Percentiles rank a stretch among this genome's conserved stretches.
phyloP scores from a whole-genome alignment of 2,329 filamentous ascomycete genomes.

The Helotiales sp. region DNA sequence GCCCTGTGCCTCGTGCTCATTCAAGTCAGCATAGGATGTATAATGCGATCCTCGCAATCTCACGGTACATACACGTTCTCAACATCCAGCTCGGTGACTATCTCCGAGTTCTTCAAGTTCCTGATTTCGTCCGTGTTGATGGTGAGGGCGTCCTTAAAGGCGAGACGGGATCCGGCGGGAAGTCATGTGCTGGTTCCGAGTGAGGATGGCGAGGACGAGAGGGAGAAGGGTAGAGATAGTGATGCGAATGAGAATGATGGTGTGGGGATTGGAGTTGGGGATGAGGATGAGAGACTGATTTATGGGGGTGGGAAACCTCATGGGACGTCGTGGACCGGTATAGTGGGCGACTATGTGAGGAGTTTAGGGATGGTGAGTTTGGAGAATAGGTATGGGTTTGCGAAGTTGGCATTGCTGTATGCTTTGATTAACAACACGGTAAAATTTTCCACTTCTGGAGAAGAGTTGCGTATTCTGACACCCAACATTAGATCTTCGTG shows the following conservation, averaged over 20 bases:
- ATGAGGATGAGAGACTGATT: background rate
- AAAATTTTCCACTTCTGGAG: background rate
- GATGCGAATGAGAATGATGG: background rate
- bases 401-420: slow-evolving; percentile 44
- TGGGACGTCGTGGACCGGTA: background rate
- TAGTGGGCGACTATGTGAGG: background rate
- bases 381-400: slow-evolving; percentile 43
- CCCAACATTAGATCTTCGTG: slow-evolving; percentile 44
- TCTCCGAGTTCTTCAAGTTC: slow-evolving; percentile 44
- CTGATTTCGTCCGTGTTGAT: slow-evolving; percentile 41
- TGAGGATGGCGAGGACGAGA: background rate
- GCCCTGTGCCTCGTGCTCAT: slow-evolving; percentile 45
- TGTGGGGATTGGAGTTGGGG: background rate
- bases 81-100: slow-evolving; percentile 42
- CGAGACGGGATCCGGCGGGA: background rate
- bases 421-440: slow-evolving; percentile 45
- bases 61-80: slow-evolving; percentile 36
- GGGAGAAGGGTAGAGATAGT: background rate
- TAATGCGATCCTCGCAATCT: slow-evolving; percentile 43
- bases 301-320: background rate
- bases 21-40: slow-evolving; percentile 45
- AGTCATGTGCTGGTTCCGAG: slow-evolving; percentile 16
- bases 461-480: no score
- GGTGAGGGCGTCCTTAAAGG: slow-evolving; percentile 39
- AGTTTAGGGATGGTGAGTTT: slow-evolving; percentile 36